Evolutionary conservation across 805 yeast genomes (phyloP).

Genomic region (Jamesozyma spencerorum): DNA sequence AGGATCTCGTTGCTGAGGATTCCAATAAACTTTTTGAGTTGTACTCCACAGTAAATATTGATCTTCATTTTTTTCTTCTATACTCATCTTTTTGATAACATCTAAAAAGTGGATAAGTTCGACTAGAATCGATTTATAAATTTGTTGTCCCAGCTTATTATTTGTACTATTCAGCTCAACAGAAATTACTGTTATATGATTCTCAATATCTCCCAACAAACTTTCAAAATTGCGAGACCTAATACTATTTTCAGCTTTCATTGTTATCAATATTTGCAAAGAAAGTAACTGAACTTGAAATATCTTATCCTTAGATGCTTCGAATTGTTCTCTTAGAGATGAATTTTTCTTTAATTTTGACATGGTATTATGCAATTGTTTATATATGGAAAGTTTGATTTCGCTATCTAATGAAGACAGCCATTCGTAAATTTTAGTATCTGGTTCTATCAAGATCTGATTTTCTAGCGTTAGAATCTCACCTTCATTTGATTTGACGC

Average conservation of each 20-base stretch:
- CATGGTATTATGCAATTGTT: not conserved
- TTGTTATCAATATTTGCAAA: not conserved
- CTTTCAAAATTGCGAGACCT: not conserved
- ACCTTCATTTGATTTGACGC: slow-evolving; percentile 54
- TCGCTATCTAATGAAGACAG: slow-evolving; percentile 47
- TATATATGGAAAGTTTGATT: slow-evolving; percentile 15
- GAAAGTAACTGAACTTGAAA: slow-evolving; percentile 1
- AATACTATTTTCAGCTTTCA: not conserved
- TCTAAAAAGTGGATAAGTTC: slow-evolving; percentile 57
- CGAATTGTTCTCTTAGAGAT: not conserved
- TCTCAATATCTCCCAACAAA: not conserved
- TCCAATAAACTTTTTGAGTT: slow-evolving; percentile 43
- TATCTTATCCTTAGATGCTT: not conserved
- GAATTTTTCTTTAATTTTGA: not conserved
- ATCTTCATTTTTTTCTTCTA: not conserved
- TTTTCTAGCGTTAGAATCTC: slow-evolving; percentile 41
- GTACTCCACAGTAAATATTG: slow-evolving; percentile 36
- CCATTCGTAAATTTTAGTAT: slow-evolving; percentile 42
- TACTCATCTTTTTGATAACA: slow-evolving; percentile 23
- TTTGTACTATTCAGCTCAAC: not conserved
- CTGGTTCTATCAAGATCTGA: slow-evolving; percentile 34
- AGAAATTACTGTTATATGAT: not conserved
- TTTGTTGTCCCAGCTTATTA: slow-evolving; percentile 28
- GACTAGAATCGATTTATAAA: slow-evolving; percentile 51
- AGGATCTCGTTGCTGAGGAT: slow-evolving; percentile 20